A percentile compares a stretch with the other conserved stretches of the same genome.
These are phyloP conservation scores for Omphalea diandra DNA, from an alignment of 441 rosid genomes.

Conservation along the genomic window DNA sequence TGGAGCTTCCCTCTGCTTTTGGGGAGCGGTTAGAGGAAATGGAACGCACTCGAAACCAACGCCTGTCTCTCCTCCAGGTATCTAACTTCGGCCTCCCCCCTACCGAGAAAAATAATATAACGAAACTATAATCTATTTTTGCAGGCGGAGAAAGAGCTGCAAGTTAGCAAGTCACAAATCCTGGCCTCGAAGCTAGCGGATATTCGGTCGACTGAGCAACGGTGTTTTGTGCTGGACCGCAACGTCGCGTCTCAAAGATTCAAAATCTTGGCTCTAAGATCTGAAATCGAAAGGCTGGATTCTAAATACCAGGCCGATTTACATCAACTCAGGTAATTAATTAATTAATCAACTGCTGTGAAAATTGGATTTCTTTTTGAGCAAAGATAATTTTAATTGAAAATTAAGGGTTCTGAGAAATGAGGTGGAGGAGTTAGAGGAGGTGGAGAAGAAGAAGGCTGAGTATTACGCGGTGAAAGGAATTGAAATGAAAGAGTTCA, in stretches of 20 bases:
- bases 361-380: conserved; percentile 11
- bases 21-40: conserved; percentile 60
- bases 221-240: conserved; percentile 53
- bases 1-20: conserved; percentile 74
- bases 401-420: conserved; percentile 59
- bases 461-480: conserved; percentile 40
- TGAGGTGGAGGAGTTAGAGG: conserved; percentile 59
- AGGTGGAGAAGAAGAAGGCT: conserved; percentile 47
- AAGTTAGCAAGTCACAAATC: conserved; percentile 42
- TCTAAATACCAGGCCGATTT: conserved; percentile 32
- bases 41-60: conserved; percentile 61
- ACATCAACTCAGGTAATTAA: conserved; percentile 45
- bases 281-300: conserved; percentile 44
- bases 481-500: conserved; percentile 52
- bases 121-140: background rate
- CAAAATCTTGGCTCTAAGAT: conserved; percentile 49
- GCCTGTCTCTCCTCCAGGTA: conserved; percentile 65
- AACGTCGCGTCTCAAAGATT: conserved; percentile 50
- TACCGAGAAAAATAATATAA: background rate
- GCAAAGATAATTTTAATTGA: too few species aligned
- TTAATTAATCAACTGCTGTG: too few species aligned
- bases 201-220: conserved; percentile 44
- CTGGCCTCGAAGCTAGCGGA: conserved; percentile 42
- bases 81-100: background rate
- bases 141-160: conserved; percentile 71